Evolutionary conservation across 2,329 filamentous ascomycete species (phyloP).

Genomic region (Colletotrichum truncatum): DNA sequence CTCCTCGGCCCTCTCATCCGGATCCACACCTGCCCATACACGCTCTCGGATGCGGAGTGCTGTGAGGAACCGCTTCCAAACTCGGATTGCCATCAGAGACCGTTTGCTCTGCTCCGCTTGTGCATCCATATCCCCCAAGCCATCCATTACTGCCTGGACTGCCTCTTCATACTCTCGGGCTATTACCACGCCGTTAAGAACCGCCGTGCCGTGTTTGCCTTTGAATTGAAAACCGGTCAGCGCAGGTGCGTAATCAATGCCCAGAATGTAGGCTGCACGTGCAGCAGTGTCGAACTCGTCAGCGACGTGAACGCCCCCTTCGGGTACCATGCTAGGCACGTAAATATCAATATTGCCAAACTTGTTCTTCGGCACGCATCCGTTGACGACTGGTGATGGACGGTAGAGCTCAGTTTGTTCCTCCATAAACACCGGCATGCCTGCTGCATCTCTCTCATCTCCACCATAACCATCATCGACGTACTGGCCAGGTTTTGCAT

Average conservation of each 20-base stretch:
- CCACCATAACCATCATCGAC: constrained; percentile 53
- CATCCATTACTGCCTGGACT: constrained; percentile 73
- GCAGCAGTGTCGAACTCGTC: constrained; percentile 62
- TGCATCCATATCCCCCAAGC: constrained; percentile 72
- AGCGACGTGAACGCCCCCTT: constrained; percentile 78
- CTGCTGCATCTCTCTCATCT: constrained; percentile 54
- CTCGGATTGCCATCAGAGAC: constrained; percentile 76
- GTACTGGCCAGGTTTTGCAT: constrained; percentile 33
- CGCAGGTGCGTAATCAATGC: constrained; percentile 88
- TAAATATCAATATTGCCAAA: constrained; percentile 96
- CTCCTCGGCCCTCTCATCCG: constrained; percentile 52
- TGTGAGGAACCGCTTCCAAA: constrained; percentile 75
- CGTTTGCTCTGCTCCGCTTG: constrained; percentile 74
- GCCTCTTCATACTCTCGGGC: constrained; percentile 77
- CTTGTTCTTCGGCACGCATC: constrained; percentile 85
- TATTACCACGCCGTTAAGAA: constrained; percentile 81
- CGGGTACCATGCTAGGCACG: constrained; percentile 89
- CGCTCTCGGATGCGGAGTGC: constrained; percentile 79
- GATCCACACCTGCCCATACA: constrained; percentile 69
- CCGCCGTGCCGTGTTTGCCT: constrained; percentile 85
- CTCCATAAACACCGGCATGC: constrained; percentile 67
- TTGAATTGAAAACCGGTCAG: constrained; percentile 91
- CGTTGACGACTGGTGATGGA: constrained; percentile 78
- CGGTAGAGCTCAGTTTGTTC: constrained; percentile 78
- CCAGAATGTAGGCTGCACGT: constrained; percentile 77